Evolutionary conservation across 176 grass and related monocot genomes (phyloP).

Genomic region (Carex myosuroides): DNA sequence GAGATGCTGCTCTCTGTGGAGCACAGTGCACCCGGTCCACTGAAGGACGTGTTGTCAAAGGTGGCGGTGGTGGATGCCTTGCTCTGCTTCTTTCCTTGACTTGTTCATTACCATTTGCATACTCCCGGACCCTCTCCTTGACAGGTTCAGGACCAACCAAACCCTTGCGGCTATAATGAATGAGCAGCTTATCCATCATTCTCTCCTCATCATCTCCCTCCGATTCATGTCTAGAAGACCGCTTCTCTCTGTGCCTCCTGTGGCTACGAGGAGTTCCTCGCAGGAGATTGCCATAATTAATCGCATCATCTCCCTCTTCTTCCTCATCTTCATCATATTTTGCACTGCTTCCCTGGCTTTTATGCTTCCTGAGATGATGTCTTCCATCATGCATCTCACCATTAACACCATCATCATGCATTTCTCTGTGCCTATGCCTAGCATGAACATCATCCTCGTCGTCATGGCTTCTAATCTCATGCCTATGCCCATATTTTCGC

Average conservation of each 20-base stretch:
- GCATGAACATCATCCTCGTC: slow-evolving; percentile 30
- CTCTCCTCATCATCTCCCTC: slow-evolving; percentile 52
- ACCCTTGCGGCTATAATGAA: slow-evolving; percentile 76
- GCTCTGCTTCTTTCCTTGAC: slow-evolving; percentile 22
- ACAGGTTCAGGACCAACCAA: slow-evolving; percentile 22
- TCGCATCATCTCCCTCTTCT: slow-evolving; percentile 34
- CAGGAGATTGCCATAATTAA: slow-evolving; percentile 66
- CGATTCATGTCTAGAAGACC: slow-evolving; percentile 26
- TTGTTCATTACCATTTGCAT: not conserved
- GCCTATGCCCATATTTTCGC: slow-evolving; percentile 43
- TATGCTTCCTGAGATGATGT: slow-evolving; percentile 28
- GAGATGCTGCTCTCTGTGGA: slow-evolving; percentile 1
- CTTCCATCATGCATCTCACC: slow-evolving; percentile 12
- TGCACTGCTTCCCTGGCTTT: slow-evolving; percentile 30
- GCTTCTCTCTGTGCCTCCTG: slow-evolving; percentile 36
- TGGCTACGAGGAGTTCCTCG: slow-evolving; percentile 28
- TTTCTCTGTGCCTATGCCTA: slow-evolving; percentile 13
- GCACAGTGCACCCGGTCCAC: slow-evolving; percentile 4
- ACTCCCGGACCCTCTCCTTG: slow-evolving; percentile 2
- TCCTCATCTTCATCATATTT: slow-evolving; percentile 28
- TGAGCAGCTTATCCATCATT: slow-evolving; percentile 74
- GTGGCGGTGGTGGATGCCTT: not conserved
- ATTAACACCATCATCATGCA: slow-evolving; percentile 20
- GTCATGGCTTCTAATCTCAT: slow-evolving; percentile 5
- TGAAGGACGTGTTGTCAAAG: not conserved